Evolutionary conservation across 2,329 filamentous ascomycete genomes (phyloP).

Genomic region (Diplodia seriata): DNA sequence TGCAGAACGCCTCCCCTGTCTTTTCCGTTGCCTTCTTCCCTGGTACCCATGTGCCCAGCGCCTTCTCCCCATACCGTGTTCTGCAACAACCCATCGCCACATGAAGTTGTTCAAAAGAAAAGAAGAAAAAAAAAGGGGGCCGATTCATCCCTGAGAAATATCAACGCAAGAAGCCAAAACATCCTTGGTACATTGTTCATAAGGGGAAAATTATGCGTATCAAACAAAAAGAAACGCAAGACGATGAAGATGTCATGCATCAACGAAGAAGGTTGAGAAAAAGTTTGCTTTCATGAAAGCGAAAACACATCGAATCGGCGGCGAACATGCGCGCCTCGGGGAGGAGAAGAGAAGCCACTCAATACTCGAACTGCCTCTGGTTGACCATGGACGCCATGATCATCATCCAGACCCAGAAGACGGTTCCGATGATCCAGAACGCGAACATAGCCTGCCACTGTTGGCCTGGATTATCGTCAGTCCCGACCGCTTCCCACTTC

Average conservation of each 20-base stretch:
- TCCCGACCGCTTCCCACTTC: background rate
- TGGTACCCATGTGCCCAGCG: background rate
- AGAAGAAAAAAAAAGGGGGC: background rate
- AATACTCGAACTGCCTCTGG: constrained; percentile 51
- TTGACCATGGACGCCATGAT: constrained; percentile 66
- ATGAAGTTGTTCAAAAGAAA: background rate
- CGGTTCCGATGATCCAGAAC: constrained; percentile 67
- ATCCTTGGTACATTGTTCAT: background rate
- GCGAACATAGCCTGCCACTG: constrained; percentile 69
- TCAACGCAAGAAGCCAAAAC: background rate
- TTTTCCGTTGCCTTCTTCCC: background rate
- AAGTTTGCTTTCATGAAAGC: background rate
- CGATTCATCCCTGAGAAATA: background rate
- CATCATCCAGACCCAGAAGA: constrained; percentile 73
- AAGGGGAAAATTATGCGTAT: background rate
- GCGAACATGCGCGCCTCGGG: no score
- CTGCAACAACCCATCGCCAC: background rate
- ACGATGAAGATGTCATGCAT: background rate
- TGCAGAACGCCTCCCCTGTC: background rate
- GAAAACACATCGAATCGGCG: background rate
- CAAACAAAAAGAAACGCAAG: background rate
- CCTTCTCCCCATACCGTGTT: background rate
- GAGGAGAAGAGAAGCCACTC: background rate
- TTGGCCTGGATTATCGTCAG: constrained; percentile 52
- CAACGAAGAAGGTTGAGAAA: background rate